These are phyloP conservation scores for Wickerhamiella slavikovae DNA, from an alignment of 805 yeast species.

Conservation along the genomic window DNA sequence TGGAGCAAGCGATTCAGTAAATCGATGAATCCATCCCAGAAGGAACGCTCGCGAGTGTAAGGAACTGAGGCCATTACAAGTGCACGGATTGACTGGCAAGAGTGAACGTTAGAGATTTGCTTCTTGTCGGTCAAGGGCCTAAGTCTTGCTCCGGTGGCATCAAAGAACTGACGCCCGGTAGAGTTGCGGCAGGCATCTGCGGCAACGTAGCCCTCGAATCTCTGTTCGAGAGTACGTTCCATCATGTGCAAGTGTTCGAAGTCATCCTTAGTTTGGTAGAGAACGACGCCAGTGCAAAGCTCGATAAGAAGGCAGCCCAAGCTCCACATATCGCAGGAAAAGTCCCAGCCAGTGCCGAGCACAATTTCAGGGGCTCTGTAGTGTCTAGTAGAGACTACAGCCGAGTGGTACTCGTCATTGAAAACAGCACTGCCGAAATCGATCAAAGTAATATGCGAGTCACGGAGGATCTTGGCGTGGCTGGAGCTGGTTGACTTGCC, in stretches of 20 bases:
- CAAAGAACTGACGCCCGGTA: slow-evolving; percentile 7
- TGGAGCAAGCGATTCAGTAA: slow-evolving; percentile 42
- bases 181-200: slow-evolving; percentile 9
- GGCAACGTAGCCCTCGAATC: slow-evolving; percentile 15
- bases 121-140: slow-evolving; percentile 6
- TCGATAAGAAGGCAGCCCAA: slow-evolving; percentile 87
- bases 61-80: slow-evolving; percentile 8
- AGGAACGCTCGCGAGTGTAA: slow-evolving; percentile 27
- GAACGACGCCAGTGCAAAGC: slow-evolving; percentile 78
- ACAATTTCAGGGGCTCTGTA: slow-evolving; percentile 95
- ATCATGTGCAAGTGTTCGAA: slow-evolving; percentile 88
- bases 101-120: slow-evolving; percentile 4
- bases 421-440: slow-evolving; percentile 97
- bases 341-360: slow-evolving; percentile 90
- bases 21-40: slow-evolving; percentile 71
- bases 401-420: slow-evolving; percentile 81
- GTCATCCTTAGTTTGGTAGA: slow-evolving; percentile 89
- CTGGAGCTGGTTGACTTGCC: slow-evolving; percentile 4
- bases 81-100: slow-evolving; percentile 6
- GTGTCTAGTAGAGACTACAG: slow-evolving; percentile 84
- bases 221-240: slow-evolving; percentile 50
- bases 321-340: slow-evolving; percentile 94
- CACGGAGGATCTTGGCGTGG: slow-evolving; percentile 31
- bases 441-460: slow-evolving; percentile 71
- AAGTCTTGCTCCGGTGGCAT: slow-evolving; percentile 3